phyloP scores from a whole-genome alignment of 2,329 filamentous ascomycete species.

The Xylariomycetidae sp. region DNA sequence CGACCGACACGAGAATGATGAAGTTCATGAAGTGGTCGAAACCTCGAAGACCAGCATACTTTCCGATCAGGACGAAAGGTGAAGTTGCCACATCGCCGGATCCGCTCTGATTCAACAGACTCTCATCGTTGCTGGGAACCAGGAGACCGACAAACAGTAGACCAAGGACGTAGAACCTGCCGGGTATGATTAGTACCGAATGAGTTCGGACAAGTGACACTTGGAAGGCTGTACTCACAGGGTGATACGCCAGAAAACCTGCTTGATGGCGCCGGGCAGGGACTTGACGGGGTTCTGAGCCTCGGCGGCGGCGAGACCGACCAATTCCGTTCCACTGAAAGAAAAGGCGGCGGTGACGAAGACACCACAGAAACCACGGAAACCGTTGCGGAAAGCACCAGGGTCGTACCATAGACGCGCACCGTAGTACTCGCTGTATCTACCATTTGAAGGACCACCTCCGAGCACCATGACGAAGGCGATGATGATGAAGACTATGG shows the following conservation, averaged over 20 bases:
- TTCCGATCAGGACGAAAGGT: conserved; percentile 55
- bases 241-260: conserved; percentile 60
- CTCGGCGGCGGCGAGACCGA: conserved; percentile 71
- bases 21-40: conserved; percentile 56
- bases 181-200: conserved; percentile 4
- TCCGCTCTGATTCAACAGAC: conserved; percentile 43
- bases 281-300: conserved; percentile 65
- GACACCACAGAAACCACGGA: conserved; percentile 68
- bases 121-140: conserved; percentile 39
- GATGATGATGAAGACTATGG: conserved; percentile 60
- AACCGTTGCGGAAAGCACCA: conserved; percentile 64
- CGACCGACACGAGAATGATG: conserved; percentile 53
- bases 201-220: background rate
- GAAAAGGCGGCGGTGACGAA: conserved; percentile 72
- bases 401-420: conserved; percentile 46
- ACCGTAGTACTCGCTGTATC: conserved; percentile 43
- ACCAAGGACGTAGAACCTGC: conserved; percentile 47
- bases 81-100: conserved; percentile 42
- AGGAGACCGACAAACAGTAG: conserved; percentile 49
- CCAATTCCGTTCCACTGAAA: conserved; percentile 68
- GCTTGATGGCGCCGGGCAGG: conserved; percentile 78
- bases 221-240: conserved; percentile 24
- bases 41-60: conserved; percentile 46
- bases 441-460: conserved; percentile 49
- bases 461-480: conserved; percentile 55